Conservation (phyloP, 805 yeast genomes). For the Saturnispora kantuleensis region DNA sequence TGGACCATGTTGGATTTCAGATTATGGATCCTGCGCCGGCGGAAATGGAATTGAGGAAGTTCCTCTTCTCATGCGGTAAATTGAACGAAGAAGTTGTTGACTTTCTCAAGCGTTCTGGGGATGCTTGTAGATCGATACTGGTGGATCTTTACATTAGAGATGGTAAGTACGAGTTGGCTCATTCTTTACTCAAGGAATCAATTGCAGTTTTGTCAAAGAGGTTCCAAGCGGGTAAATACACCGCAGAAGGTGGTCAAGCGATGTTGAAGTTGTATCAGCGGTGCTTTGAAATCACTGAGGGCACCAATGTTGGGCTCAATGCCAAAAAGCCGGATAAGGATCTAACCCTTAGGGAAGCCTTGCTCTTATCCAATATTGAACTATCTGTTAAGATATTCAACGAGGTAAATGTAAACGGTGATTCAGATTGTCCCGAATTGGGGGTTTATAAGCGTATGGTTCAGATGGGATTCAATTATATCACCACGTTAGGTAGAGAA, state of each 20-base stretch:
- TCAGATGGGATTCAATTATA: slow-evolving; percentile 33
- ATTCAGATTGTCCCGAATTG: slow-evolving; percentile 12
- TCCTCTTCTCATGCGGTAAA: slow-evolving; percentile 14
- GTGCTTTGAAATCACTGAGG: slow-evolving; percentile 28
- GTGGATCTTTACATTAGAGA: slow-evolving; percentile 24
- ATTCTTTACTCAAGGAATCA: slow-evolving; percentile 19
- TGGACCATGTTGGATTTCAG: not conserved
- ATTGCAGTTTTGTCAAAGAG: slow-evolving; percentile 14
- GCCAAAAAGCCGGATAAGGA: slow-evolving; percentile 8
- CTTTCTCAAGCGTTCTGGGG: slow-evolving; percentile 18
- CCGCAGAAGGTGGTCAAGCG: slow-evolving; percentile 18
- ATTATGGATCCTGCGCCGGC: not conserved
- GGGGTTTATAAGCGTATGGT: slow-evolving; percentile 30
- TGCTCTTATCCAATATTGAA: slow-evolving; percentile 33
- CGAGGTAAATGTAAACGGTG: not conserved
- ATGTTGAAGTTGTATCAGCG: slow-evolving; percentile 28
- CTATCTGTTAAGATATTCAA: slow-evolving; percentile 27
- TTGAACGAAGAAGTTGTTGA: slow-evolving; percentile 13
- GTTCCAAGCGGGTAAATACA: slow-evolving; percentile 14
- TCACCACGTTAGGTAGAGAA: slow-evolving; percentile 26
- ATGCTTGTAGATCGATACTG: slow-evolving; percentile 25
- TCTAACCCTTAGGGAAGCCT: slow-evolving; percentile 25
- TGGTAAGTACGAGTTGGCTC: slow-evolving; percentile 21
- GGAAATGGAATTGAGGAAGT: slow-evolving; percentile 7
- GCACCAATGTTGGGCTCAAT: slow-evolving; percentile 12